Percentiles rank a stretch among this genome's conserved stretches.
These are phyloP conservation scores for Neoconidiobolus thromboides DNA, from an alignment of 371 early-diverging fungal species.

Conservation along the genomic window DNA sequence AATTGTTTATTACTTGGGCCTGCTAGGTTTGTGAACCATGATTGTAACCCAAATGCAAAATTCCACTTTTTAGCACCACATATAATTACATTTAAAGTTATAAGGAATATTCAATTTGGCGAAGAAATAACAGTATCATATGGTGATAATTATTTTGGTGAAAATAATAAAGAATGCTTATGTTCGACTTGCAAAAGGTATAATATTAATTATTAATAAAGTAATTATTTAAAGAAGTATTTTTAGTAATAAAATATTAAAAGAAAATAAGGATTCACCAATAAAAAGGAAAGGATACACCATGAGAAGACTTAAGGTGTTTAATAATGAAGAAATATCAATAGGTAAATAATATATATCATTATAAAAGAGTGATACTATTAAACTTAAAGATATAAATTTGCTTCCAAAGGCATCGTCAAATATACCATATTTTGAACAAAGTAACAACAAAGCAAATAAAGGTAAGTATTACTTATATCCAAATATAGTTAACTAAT, in stretches of 20 bases:
- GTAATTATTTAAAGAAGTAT: neutral
- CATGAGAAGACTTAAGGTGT: neutral
- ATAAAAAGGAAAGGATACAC: neutral
- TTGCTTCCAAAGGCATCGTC: too few relatives aligned
- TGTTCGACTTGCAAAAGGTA: constrained; percentile 70
- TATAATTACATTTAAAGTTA: constrained; percentile 58
- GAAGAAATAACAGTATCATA: constrained; percentile 79
- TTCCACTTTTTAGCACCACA: constrained; percentile 16
- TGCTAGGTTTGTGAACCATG: constrained; percentile 89
- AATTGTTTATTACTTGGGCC: constrained; percentile 84
- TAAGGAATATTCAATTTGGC: constrained; percentile 51
- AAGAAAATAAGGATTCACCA: neutral
- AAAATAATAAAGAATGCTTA: constrained; percentile 65
- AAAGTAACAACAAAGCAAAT: too few relatives aligned
- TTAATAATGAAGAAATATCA: constrained; percentile 5
- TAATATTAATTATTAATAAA: neutral
- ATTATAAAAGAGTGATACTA: neutral
- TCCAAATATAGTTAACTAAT: too few relatives aligned
- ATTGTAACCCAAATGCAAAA: constrained; percentile 70
- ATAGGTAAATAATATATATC: constrained; percentile 14
- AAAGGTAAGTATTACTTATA: too few relatives aligned
- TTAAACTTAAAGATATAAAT: neutral
- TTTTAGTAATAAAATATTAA: constrained; percentile 5
- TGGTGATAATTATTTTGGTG: constrained; percentile 76
- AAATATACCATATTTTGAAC: too few relatives aligned